Conservation (phyloP, 441 rosid species). For the Arabidopsis lyrata region DNA sequence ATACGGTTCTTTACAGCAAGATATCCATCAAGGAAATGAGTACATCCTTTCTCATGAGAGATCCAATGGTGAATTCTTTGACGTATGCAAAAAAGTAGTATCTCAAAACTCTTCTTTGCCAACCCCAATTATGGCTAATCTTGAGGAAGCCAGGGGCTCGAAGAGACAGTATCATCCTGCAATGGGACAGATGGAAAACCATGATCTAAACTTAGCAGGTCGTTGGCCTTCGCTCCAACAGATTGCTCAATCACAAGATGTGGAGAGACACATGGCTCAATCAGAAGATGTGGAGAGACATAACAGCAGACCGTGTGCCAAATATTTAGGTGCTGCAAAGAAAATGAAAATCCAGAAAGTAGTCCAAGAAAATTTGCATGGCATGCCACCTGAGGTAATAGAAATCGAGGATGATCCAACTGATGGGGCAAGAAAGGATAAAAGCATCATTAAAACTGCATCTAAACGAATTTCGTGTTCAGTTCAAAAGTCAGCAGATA, state of each 20-base stretch:
- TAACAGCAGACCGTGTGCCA: conserved; percentile 32
- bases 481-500: conserved; percentile 43
- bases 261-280: conserved; percentile 30
- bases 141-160: conserved; percentile 53
- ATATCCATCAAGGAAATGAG: conserved; percentile 44
- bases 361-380: conserved; percentile 37
- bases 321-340: conserved; percentile 50
- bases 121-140: conserved; percentile 43
- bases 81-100: conserved; percentile 45
- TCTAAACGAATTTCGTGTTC: conserved; percentile 40
- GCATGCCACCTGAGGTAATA: conserved; percentile 44
- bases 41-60: conserved; percentile 47
- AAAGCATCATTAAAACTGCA: conserved; percentile 38
- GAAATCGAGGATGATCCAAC: conserved; percentile 47
- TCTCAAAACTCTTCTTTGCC: conserved; percentile 47
- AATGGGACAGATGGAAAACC: conserved; percentile 49
- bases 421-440: conserved; percentile 43
- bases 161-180: conserved; percentile 56
- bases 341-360: conserved; percentile 58
- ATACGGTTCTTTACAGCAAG: conserved; percentile 46
- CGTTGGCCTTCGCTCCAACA: conserved; percentile 50
- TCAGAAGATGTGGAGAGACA: conserved; percentile 38
- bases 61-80: conserved; percentile 39
- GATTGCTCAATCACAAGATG: conserved; percentile 46
- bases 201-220: conserved; percentile 39